Evolutionary conservation across 2,329 filamentous ascomycete genomes (phyloP), one percentile per base, ranked within the genome.

Genomic region (Botryotinia calthae): DNA sequence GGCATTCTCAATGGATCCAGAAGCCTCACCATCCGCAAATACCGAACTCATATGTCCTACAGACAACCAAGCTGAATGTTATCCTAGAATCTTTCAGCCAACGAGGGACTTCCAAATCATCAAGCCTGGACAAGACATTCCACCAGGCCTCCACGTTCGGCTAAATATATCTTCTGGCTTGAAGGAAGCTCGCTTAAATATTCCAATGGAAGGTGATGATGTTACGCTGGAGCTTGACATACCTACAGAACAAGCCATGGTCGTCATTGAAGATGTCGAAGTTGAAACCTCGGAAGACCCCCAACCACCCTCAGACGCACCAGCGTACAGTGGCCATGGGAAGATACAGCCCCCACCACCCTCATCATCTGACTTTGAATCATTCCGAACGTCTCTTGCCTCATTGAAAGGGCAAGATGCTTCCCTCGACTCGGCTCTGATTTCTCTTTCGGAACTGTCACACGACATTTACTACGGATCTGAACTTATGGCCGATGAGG

Each of bases 401-500:
- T 82, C 85, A 56, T 79, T 90, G 67, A 87, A 87, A 77, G 83
- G 81, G 64, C 83, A 84, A 31, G 76, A 77, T 10, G 76, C 76
- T 58, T 72, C 75, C 67, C 75, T 79, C 74, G 75, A 78, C 51
- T 64, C 73, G 10, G 79, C 81, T 0, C 83, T 92, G 12, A 85
- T 87, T 48, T 84, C 84, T 48, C 84, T 92, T n/a, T 84, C 87
- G 74, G 89, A 92, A 10, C 82, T 91, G 42, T 87, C 89, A 0
- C 89, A 92, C 80, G 90, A 91, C 80, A 88, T 91, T 75, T 92
- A 91, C 82, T 92, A 91, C 80, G 90, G 90, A 16, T 82, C 89
- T 28, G 87, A 90, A 79, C 85, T 91, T 73, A 84, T 86, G 34
- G 86, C 89, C 79, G 86, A 90, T 75, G 78, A 82, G 4, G 84